These are phyloP conservation scores for Calocera cornea DNA, from an alignment of 768 basidiomycete species.

Conservation along the genomic window DNA sequence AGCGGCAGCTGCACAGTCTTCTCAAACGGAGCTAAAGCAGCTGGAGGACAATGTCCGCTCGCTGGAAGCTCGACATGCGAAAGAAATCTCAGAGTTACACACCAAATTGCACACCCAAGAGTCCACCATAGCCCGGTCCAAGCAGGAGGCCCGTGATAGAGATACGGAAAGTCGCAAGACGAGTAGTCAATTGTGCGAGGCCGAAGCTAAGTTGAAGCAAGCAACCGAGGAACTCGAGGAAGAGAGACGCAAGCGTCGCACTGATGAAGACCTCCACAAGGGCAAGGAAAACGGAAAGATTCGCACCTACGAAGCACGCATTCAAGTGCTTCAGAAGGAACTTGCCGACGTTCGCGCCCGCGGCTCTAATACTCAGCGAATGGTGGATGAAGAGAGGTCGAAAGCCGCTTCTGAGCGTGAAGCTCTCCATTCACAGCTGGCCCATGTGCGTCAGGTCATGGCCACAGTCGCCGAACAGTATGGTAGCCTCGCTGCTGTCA, in stretches of 20 bases:
- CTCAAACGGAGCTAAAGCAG: background rate
- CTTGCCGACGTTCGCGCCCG: background rate
- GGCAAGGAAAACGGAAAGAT: background rate
- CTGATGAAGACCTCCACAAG: background rate
- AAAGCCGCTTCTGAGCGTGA: background rate
- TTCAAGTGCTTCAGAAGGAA: conserved; percentile 1
- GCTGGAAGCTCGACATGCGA: background rate
- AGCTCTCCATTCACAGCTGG: background rate
- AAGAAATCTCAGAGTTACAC: background rate
- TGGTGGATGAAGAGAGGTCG: background rate
- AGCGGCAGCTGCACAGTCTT: background rate
- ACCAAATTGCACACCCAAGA: background rate
- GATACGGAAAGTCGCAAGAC: background rate
- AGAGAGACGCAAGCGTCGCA: background rate
- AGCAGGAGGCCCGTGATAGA: background rate
- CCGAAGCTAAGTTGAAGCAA: background rate
- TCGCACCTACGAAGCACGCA: background rate
- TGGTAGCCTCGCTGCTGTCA: background rate
- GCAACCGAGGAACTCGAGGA: background rate
- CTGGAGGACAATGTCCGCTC: background rate
- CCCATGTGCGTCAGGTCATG: background rate
- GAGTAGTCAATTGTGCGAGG: background rate
- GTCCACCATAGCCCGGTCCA: background rate
- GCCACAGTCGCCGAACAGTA: background rate
- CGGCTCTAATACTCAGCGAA: background rate